Evolutionary conservation across 805 yeast genomes (phyloP).

Genomic region (Candida ascalaphidarum): DNA sequence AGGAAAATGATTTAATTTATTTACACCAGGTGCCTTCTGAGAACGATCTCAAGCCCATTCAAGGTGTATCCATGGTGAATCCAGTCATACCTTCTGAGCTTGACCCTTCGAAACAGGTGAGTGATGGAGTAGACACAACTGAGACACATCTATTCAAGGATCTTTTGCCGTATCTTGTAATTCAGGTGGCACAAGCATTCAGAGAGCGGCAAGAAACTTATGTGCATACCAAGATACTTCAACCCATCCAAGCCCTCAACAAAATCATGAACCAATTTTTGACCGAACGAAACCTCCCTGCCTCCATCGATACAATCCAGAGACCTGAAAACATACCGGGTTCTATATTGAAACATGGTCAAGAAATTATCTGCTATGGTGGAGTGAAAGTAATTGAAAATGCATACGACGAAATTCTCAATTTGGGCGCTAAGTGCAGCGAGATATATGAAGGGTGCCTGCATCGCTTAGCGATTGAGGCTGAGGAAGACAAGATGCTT

Average conservation of each 20-base stretch:
- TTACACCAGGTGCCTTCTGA: constrained; percentile 52
- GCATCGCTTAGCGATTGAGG: constrained; percentile 40
- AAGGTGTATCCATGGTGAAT: constrained; percentile 50
- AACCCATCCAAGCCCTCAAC: constrained; percentile 43
- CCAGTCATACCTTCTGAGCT: constrained; percentile 29
- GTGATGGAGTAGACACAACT: no score
- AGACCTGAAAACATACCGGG: constrained; percentile 52
- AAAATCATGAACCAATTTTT: constrained; percentile 35
- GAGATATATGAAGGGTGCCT: constrained; percentile 37
- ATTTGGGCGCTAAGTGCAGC: constrained; percentile 31
- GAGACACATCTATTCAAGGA: constrained; percentile 37
- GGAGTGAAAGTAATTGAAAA: constrained; percentile 38
- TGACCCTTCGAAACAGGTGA: constrained; percentile 2
- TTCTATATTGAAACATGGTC: constrained; percentile 46
- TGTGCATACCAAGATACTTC: constrained; percentile 33
- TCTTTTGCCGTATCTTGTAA: constrained; percentile 57
- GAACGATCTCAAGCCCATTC: constrained; percentile 30
- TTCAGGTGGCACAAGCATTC: constrained; percentile 61
- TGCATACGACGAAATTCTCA: constrained; percentile 37
- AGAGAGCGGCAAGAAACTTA: constrained; percentile 55
- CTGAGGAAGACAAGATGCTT: constrained; percentile 45
- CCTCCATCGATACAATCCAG: constrained; percentile 52
- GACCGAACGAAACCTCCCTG: constrained; percentile 46
- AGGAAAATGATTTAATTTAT: constrained; percentile 78
- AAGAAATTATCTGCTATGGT: constrained; percentile 44